phyloP scores from a whole-genome alignment of 495 filamentous ascomycete genomes.

The Margaritispora aquatica region DNA sequence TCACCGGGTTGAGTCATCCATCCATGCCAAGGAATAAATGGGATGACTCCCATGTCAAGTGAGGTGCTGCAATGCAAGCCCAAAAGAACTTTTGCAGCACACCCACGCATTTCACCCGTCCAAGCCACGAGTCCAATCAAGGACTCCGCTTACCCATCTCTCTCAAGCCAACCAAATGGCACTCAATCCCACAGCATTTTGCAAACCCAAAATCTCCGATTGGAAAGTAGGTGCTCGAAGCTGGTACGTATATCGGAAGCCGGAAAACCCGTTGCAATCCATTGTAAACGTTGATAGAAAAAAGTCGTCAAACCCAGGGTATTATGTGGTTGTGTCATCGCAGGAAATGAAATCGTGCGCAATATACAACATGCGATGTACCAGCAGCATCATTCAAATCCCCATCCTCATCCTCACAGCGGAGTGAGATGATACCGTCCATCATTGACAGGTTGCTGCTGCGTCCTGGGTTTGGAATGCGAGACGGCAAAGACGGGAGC shows the following conservation, averaged over 20 bases:
- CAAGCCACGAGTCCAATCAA: background rate
- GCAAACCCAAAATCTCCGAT: background rate
- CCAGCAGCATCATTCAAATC: background rate
- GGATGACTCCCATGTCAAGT: background rate
- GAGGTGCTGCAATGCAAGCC: too few relatives aligned
- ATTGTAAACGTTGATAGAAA: background rate
- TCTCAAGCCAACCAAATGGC: too few relatives aligned
- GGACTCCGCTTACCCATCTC: background rate
- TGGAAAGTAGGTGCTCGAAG: background rate
- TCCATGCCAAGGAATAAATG: too few relatives aligned
- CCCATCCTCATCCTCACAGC: background rate
- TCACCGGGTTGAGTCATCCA: background rate
- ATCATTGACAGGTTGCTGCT: background rate
- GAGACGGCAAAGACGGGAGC: conserved; percentile 3
- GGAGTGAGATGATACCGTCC: conserved; percentile 13
- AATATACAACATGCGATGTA: background rate
- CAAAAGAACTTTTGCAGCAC: too few relatives aligned
- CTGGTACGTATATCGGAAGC: background rate
- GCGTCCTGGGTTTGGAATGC: background rate
- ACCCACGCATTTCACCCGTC: background rate
- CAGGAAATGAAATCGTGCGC: background rate
- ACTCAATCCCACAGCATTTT: background rate
- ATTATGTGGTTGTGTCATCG: background rate
- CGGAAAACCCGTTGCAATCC: background rate
- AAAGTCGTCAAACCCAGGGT: background rate